These are phyloP conservation scores for Saprolegnia parasitica DNA, from an alignment of 352 stramenopile genomes.

Conservation along the genomic window DNA sequence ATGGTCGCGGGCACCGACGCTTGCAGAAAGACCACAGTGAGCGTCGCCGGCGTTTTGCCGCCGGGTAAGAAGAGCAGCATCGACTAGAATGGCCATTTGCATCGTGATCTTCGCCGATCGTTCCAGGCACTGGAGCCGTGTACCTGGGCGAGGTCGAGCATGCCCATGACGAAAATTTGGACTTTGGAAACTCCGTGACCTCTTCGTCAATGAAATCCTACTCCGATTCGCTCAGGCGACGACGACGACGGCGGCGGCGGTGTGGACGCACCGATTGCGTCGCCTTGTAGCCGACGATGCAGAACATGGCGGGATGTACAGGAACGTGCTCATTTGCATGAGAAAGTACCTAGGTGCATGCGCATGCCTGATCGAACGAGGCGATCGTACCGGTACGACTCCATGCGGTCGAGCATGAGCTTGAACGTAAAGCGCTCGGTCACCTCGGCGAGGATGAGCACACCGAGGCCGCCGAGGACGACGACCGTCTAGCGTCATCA, in stretches of 20 bases:
- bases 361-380: neutral
- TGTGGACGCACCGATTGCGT: conserved; percentile 49
- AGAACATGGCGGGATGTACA: conserved; percentile 87
- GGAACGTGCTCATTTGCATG: conserved; percentile 80
- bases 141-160: conserved; percentile 78
- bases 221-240: neutral
- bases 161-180: conserved; percentile 84
- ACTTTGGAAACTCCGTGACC: conserved; percentile 78
- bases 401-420: conserved; percentile 84
- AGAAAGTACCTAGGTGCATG: conserved; percentile 69
- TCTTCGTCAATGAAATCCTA: conserved; percentile 84
- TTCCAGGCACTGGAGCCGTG: no score
- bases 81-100: conserved; percentile 35
- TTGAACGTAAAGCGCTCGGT: conserved; percentile 86
- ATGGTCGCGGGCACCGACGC: conserved; percentile 69
- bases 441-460: conserved; percentile 71
- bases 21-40: conserved; percentile 82
- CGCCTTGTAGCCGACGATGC: conserved; percentile 79
- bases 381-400: conserved; percentile 68
- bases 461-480: conserved; percentile 62
- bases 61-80: conserved; percentile 82
- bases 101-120: no score
- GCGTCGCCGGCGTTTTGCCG: conserved; percentile 72
- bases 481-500: conserved; percentile 52
- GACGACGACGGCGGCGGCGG: neutral